phyloP scores from a whole-genome alignment of 306 rosid genomes.

The Coriaria nepalensis region DNA sequence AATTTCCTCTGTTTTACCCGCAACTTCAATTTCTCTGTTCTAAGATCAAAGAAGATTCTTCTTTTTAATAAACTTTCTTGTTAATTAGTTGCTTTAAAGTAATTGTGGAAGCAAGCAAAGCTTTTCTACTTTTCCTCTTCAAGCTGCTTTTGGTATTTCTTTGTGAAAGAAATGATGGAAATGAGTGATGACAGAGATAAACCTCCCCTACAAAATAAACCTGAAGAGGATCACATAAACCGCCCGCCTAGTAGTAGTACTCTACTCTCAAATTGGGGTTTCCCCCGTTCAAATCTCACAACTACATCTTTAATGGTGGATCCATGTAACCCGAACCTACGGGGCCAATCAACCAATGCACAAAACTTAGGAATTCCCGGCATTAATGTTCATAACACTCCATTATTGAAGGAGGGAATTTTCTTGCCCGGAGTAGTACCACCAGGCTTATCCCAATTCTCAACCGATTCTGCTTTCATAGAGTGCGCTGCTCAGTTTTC shows the following conservation, averaged over 20 bases:
- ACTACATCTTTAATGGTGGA: constrained; percentile 54
- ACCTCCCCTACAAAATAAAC: constrained; percentile 45
- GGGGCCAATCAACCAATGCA: constrained; percentile 53
- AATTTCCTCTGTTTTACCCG: no score
- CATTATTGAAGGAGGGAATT: constrained; percentile 31
- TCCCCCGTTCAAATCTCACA: constrained; percentile 37
- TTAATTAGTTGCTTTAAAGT: constrained; percentile 11
- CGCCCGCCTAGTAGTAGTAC: constrained; percentile 24
- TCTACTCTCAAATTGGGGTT: constrained; percentile 60
- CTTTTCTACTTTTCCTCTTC: constrained; percentile 10
- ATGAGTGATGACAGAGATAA: constrained; percentile 51
- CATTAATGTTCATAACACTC: constrained; percentile 29
- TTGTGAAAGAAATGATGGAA: constrained; percentile 33
- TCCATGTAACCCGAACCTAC: constrained; percentile 39
- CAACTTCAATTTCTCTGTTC: constrained; percentile 1
- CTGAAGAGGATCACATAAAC: constrained; percentile 38
- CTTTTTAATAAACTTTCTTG: constrained; percentile 2
- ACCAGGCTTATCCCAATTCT: constrained; percentile 67
- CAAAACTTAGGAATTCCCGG: constrained; percentile 61
- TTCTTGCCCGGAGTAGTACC: constrained; percentile 44
- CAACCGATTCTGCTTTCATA: constrained; percentile 71
- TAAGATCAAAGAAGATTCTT: neutral
- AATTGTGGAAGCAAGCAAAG: constrained; percentile 5
- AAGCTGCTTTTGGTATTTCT: constrained; percentile 17
- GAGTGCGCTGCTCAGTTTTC: constrained; percentile 88